Evolutionary conservation across 192 early-diverging fungal species (phyloP).

Genomic region (Gaertneriomyces semiglobifer): DNA sequence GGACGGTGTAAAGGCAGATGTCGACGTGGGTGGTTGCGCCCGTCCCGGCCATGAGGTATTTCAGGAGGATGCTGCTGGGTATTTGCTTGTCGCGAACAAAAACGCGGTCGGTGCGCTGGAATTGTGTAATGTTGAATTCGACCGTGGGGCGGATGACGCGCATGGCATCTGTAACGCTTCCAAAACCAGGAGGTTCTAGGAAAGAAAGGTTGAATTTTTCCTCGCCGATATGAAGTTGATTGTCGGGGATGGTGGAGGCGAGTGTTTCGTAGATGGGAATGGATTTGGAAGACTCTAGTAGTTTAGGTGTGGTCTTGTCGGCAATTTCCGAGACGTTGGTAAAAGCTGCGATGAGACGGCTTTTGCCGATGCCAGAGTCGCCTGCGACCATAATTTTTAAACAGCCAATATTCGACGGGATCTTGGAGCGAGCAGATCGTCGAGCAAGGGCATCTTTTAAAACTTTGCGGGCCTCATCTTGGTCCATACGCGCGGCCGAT

Average conservation of each 20-base stretch:
- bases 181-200: conserved; percentile 46
- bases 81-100: conserved; percentile 28
- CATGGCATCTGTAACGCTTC: conserved; percentile 41
- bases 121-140: conserved; percentile 35
- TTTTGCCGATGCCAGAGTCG: conserved; percentile 50
- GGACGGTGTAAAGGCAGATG: conserved; percentile 40
- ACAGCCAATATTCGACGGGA: conserved; percentile 36
- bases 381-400: conserved; percentile 41
- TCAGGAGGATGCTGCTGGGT: conserved; percentile 3
- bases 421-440: conserved; percentile 15
- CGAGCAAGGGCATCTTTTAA: background rate
- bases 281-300: conserved; percentile 21
- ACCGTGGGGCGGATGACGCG: conserved; percentile 37
- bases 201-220: conserved; percentile 38
- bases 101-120: conserved; percentile 32
- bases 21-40: conserved; percentile 46
- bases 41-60: conserved; percentile 25
- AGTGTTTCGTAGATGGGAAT: conserved; percentile 35
- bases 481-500: background rate
- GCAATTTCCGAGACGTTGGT: conserved; percentile 1
- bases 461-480: conserved; percentile 10
- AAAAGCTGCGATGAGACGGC: conserved; percentile 13
- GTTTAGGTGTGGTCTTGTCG: background rate
- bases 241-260: conserved; percentile 33
- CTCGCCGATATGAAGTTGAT: conserved; percentile 23